Conservation (phyloP, 306 rosid genomes). For the Medicago truncatula region DNA sequence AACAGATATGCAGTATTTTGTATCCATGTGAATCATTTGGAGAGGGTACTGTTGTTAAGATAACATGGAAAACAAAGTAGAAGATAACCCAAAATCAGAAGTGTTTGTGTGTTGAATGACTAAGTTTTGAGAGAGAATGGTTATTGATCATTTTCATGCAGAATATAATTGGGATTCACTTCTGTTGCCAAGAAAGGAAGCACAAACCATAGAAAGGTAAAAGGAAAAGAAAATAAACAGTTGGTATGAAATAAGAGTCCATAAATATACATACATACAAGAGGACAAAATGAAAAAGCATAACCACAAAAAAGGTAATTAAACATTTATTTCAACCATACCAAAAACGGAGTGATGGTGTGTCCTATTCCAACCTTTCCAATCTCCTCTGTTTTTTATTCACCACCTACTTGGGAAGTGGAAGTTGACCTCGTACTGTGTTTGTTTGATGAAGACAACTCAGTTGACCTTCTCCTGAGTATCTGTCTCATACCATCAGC, state of each 20-base stretch:
- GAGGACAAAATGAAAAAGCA: slow-evolving; percentile 44
- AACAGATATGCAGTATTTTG: slow-evolving; percentile 24
- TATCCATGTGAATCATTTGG: not conserved
- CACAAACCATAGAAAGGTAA: not conserved
- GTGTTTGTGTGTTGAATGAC: not conserved
- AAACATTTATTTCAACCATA: not conserved
- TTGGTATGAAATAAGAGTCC: slow-evolving; percentile 37
- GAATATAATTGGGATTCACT: slow-evolving; percentile 2
- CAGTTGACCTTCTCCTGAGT: slow-evolving; percentile 75
- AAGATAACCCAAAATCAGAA: not conserved
- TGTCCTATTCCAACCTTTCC: slow-evolving; percentile 14
- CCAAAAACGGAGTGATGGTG: slow-evolving; percentile 3
- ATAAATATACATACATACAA: slow-evolving; percentile 60
- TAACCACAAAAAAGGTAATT: slow-evolving; percentile 32
- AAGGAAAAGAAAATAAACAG: slow-evolving; percentile 3
- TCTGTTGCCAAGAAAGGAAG: slow-evolving; percentile 36
- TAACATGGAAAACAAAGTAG: slow-evolving; percentile 7
- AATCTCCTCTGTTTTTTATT: slow-evolving; percentile 18
- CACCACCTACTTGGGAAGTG: not conserved
- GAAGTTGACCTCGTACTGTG: slow-evolving; percentile 22
- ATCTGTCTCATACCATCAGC: slow-evolving; percentile 94
- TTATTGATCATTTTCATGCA: not conserved
- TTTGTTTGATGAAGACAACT: slow-evolving; percentile 60
- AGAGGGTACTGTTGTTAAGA: not conserved
- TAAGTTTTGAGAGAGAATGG: slow-evolving; percentile 4